Evolutionary conservation across 257 asterid species (phyloP), one percentile per base, ranked within the genome.

Genomic region (Phtheirospermum japonicum): DNA sequence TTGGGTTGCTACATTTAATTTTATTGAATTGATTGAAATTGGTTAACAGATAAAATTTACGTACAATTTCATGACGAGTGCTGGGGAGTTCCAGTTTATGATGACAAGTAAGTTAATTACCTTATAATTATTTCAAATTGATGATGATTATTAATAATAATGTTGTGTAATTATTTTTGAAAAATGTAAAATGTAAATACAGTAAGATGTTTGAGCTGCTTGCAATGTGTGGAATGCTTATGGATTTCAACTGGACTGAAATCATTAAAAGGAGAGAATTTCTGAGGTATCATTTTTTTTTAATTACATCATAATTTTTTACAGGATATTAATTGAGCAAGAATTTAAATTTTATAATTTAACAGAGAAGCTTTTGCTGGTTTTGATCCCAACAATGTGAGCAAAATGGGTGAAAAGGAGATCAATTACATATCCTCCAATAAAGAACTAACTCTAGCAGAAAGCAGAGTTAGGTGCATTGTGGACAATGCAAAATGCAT

Each of bases 61-160:
- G 84, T 92, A 6, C 85, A 83, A 60, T 92, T 92, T 66, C 98
- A 92, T 33, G 98, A 92, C 37, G 95, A 92, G 51, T 92, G 97
- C 79, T 92, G 98, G 98, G 98, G 98, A 54, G 95, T 82, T 77
- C 98, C 98, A 53, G 89, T 78, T 61, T 88, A 88, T 69, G 98
- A 92, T 67, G 98, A 88, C 63, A 82, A 82, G 98, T 92, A 79
- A 78, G 28, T 23, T 23, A 23, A 23, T 23, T 23, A 23, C 28
- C 28, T n/a, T 1, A 23, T 23, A 23, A 23, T 23, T 23, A 23
- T 23, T 23, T 23, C 28, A 3, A 23, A 23, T n/a, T n/a, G n/a
- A n/a, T n/a, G n/a, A n/a, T n/a, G n/a, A 20, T 20, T 9, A 18
- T 52, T 42, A 19, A 63, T 26, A 13, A 10, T 23, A 23, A 23